Base-by-base conservation (phyloP, 192 early-diverging fungal species). In the Gigaspora rosea region DNA sequence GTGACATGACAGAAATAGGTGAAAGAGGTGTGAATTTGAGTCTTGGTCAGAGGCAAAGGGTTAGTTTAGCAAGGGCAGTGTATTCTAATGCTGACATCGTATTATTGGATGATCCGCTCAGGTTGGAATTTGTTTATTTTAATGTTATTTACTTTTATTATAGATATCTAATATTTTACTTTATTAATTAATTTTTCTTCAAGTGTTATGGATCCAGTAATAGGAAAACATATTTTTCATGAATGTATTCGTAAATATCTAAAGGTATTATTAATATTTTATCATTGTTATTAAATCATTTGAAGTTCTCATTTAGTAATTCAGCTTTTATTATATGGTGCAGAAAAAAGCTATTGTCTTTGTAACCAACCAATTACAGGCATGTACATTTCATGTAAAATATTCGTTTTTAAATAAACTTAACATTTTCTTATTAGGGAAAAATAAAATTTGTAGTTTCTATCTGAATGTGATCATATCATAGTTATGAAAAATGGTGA, bases 11-110 rank as follows among this genome's bases (percentile, higher is more conserved):
- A 0, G 89, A 92, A 54, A 90, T 92, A 79, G 92, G 89, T 58
- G 90, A 91, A 46, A 81, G 85, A 10, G 90, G 92, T 64, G 90
- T 88, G 58, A 93, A 91, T 73, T 85, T 95, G 66, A 91, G 90
- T 75, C 87, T 91, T 27, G 93, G 92, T 0, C 93, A 94, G 79
- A 73, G 85, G 11, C 90, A 91, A 46, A 90, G 92, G 15, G 83
- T 94, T 20, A 86, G 85, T 35, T 76, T 91, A 72, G 90, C 91
- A 0, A 80, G 91, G 9, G 85, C 88, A 10, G 82, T 94, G 12
- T 94, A 94, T 75, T 88, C 84, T 1, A 61, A 85, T 69, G 87
- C 88, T 20, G 92, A 93, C 41, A 90, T 92, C 67, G 85, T 89
- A 67, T 78, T 93, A 12, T 85, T 91, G 41, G 92, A 89, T 76